A percentile compares a stretch with the other conserved stretches of the same genome.
Evolutionary conservation across 192 early-diverging fungal species (phyloP).

Genomic region (Coemansia asiatica): DNA sequence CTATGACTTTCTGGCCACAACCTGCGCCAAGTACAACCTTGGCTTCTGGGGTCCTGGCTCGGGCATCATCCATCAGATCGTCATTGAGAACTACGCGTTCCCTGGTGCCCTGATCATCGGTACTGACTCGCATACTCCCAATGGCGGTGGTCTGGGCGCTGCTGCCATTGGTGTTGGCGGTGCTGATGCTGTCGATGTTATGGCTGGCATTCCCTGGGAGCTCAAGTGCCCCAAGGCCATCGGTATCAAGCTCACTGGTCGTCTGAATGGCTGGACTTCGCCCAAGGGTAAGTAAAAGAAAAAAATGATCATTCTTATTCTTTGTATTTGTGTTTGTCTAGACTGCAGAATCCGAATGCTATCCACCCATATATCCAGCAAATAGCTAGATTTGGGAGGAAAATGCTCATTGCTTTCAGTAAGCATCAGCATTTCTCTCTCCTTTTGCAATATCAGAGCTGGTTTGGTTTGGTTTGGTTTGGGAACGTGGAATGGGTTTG

Average conservation of each 20-base stretch:
- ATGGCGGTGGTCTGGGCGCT: constrained; percentile 96
- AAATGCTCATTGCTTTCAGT: constrained; percentile 4
- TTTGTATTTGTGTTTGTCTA: neutral
- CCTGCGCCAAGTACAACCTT: constrained; percentile 89
- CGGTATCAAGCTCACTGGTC: constrained; percentile 87
- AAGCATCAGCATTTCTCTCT: neutral
- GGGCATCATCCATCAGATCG: constrained; percentile 95
- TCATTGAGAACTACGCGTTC: constrained; percentile 97
- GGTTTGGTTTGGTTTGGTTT: no score
- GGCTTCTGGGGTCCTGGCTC: constrained; percentile 95
- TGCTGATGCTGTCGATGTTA: no score
- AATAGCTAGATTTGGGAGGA: no score
- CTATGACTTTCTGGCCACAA: constrained; percentile 84
- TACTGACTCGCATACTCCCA: constrained; percentile 98
- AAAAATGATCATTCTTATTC: neutral
- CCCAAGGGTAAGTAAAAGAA: constrained; percentile 64
- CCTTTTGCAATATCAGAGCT: no score
- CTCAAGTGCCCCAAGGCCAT: constrained; percentile 96
- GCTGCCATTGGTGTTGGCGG: constrained; percentile 97
- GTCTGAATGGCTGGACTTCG: constrained; percentile 87
- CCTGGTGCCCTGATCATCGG: constrained; percentile 96
- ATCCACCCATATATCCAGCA: no score
- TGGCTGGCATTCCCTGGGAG: constrained; percentile 97
- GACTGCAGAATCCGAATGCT: no score
- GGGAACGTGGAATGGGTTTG: no score